These are phyloP conservation scores for Phoma sp. DNA, from an alignment of 2,329 filamentous ascomycete genomes.

Conservation along the genomic window DNA sequence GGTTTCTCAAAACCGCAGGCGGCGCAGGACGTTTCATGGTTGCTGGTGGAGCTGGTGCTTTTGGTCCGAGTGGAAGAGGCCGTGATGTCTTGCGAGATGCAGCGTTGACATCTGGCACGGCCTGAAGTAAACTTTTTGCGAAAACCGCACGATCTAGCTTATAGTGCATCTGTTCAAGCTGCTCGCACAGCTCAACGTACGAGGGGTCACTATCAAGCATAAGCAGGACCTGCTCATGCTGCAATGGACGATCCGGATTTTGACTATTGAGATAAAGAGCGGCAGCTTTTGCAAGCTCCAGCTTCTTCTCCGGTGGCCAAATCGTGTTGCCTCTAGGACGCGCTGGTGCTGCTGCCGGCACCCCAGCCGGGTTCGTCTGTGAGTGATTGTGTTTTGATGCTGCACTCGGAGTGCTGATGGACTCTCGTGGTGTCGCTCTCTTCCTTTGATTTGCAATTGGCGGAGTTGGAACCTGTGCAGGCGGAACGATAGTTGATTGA, in stretches of 20 bases:
- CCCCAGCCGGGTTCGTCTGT: constrained; percentile 8
- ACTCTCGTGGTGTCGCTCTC: constrained; percentile 28
- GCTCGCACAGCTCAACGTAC: constrained; percentile 62
- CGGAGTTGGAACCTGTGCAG: constrained; percentile 17
- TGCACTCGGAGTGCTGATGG: constrained; percentile 6
- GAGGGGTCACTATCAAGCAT: constrained; percentile 61
- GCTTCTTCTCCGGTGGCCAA: constrained; percentile 60
- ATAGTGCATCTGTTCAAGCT: constrained; percentile 57
- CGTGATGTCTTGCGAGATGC: constrained; percentile 24
- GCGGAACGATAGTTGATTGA: constrained; percentile 19
- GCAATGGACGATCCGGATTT: constrained; percentile 51
- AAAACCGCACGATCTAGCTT: constrained; percentile 59
- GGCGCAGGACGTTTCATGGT: constrained; percentile 4
- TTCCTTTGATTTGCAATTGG: constrained; percentile 29
- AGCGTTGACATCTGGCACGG: constrained; percentile 52
- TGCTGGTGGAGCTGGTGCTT: constrained; percentile 6
- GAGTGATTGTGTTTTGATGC: constrained; percentile 5
- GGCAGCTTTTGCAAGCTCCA: constrained; percentile 57
- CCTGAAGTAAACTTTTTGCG: constrained; percentile 57
- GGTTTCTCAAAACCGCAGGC: constrained; percentile 29
- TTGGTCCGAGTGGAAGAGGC: constrained; percentile 6
- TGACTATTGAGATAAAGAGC: constrained; percentile 53
- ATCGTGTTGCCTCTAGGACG: constrained; percentile 44
- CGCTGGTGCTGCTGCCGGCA: constrained; percentile 10
- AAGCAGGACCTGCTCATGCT: constrained; percentile 49